Evolutionary conservation across 208 protist species (phyloP), one percentile per base, ranked within the genome.

Genomic region (Trypanosoma melophagium): DNA sequence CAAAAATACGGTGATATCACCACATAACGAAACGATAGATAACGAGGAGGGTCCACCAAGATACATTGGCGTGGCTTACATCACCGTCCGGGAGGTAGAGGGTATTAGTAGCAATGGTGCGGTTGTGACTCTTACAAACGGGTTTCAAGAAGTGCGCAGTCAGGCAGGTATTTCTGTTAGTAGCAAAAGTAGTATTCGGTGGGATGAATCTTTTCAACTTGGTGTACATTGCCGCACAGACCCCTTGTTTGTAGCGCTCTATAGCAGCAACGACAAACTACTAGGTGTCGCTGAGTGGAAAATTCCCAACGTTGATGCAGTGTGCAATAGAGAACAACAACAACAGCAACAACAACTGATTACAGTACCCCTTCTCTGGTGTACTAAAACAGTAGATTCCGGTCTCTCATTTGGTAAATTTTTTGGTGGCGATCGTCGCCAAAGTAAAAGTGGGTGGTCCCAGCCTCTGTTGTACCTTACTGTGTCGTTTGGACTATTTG

Each of bases 61-160:
- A 24, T 92, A 90, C 63, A 63, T 60, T 7, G 86, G 76, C 7
- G 47, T 89, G 49, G 74, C 77, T 22, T 64, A 86, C 54, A 58
- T 92, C 19, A 56, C 83, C 25, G 64, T 92, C 16, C 83, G 85
- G 68, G 83, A 92, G 66, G 75, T 79, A 5, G 38, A 80, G 22
- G 73, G 73, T 10, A 71, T 82, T 1, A 65, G 71, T 25, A 72
- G 69, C 47, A 21, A 51, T 7, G 80, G 82, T 2, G 73, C 76
- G 7, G 75, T 87, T 21, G 79, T 73, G 49, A 78, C 86, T n/a
- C 47, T 92, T 41, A 84, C 83, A 12, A 92, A 90, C 63, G 83
- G 87, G 25, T 90, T 86, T 69, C 87, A 93, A 65, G 74, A 83
- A 47, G 73, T 93, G 28, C 81, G 78, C 62, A 93, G 75, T 9